A percentile compares a stretch with the other conserved stretches of the same genome.
Evolutionary conservation across 2,329 filamentous ascomycete species (phyloP).

Genomic region (Fusarium nisikadoi): DNA sequence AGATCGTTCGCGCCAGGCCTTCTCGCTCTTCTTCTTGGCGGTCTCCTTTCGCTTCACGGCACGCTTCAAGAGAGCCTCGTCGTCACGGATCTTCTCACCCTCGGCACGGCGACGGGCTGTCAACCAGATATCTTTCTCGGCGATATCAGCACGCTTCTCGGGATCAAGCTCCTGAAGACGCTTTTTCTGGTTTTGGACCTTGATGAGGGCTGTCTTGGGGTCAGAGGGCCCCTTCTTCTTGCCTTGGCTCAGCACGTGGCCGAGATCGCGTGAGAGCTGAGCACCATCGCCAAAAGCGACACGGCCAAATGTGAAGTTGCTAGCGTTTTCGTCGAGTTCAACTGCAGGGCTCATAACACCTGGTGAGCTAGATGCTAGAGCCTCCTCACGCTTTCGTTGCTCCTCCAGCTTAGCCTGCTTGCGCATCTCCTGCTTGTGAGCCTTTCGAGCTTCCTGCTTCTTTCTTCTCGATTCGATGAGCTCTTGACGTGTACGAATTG

Average conservation of each 20-base stretch:
- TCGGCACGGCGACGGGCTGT: constrained; percentile 89
- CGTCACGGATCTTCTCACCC: constrained; percentile 89
- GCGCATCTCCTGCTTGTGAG: constrained; percentile 87
- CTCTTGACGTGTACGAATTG: constrained; percentile 85
- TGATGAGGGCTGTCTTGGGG: constrained; percentile 84
- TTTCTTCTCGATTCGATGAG: constrained; percentile 88
- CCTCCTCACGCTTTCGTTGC: constrained; percentile 72
- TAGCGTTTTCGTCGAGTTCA: constrained; percentile 61
- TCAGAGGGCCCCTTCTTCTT: constrained; percentile 88
- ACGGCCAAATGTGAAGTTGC: constrained; percentile 88
- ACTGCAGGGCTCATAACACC: constrained; percentile 67
- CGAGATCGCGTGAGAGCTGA: constrained; percentile 78
- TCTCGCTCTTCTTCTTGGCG: constrained; percentile 89
- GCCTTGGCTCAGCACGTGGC: constrained; percentile 61
- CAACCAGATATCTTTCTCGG: constrained; percentile 94
- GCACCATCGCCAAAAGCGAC: constrained; percentile 92
- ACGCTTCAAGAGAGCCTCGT: constrained; percentile 90
- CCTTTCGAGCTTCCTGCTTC: constrained; percentile 87
- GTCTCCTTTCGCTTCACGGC: constrained; percentile 93
- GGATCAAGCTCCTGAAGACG: constrained; percentile 80
- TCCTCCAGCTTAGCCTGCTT: constrained; percentile 83
- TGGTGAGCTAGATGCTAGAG: constrained; percentile 71
- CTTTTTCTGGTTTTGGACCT: constrained; percentile 86
- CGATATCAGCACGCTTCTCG: constrained; percentile 84
- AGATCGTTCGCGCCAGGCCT: constrained; percentile 82